These are phyloP conservation scores for Aegilops umbellulata DNA, from an alignment of 176 grass and related monocot genomes.

Conservation along the genomic window DNA sequence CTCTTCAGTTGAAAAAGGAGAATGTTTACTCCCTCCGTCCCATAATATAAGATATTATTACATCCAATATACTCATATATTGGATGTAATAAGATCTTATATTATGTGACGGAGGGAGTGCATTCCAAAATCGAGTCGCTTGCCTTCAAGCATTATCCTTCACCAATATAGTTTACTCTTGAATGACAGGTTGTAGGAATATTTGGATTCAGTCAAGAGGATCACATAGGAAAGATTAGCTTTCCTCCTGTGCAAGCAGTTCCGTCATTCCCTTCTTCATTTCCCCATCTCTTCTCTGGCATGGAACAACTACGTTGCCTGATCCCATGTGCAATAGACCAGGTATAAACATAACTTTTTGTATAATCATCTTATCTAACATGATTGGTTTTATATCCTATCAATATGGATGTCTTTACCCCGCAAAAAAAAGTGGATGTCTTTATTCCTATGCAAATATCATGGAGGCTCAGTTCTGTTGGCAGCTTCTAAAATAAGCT, in stretches of 20 bases:
- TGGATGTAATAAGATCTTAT: too few relatives aligned
- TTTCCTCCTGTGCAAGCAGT: constrained; percentile 90
- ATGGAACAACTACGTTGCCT: constrained; percentile 70
- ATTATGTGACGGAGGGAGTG: too few relatives aligned
- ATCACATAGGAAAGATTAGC: constrained; percentile 78
- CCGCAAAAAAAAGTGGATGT: not conserved
- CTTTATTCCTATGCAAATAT: not conserved
- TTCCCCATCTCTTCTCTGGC: constrained; percentile 76
- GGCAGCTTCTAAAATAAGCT: too few relatives aligned
- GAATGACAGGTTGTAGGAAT: constrained; percentile 64
- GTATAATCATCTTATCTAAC: too few relatives aligned
- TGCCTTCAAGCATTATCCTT: constrained; percentile 5
- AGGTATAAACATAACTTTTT: constrained; percentile 50
- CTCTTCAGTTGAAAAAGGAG: not conserved
- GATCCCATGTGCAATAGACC: constrained; percentile 89
- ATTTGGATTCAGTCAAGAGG: constrained; percentile 86
- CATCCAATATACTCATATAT: too few relatives aligned
- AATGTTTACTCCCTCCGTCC: too few relatives aligned
- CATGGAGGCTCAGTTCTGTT: too few relatives aligned
- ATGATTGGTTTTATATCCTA: not conserved
- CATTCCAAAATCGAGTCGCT: not conserved
- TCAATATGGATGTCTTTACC: not conserved
- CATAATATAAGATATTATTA: too few relatives aligned
- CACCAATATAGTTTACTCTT: constrained; percentile 12
- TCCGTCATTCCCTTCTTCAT: constrained; percentile 88